Evolutionary conservation across 2,329 filamentous ascomycete genomes (phyloP), one percentile per base, ranked within the genome.

Genomic region (Phialophora expanda): DNA sequence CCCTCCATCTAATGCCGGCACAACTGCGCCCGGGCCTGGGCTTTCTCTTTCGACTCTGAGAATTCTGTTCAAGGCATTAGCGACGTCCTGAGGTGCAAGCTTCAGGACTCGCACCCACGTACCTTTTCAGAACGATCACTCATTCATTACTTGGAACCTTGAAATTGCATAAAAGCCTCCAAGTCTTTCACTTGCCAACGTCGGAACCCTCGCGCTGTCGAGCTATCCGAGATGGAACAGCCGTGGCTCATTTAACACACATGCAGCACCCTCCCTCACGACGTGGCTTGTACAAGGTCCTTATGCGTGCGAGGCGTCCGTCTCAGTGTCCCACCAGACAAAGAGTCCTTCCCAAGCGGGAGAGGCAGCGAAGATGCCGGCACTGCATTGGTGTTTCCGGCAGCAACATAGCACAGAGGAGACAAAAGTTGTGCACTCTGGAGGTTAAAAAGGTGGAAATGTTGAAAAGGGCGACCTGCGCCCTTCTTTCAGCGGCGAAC

Each of bases 381-480:
- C 38, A 53, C 30, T 34, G 46, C 44, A 30, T 28, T 26, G 24
- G 34, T 24, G 6, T 26, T 61, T 30, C 30, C 46, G 26, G 28
- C 54, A 46, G 22, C 59, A 28, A 62, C 51, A 62, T 44, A 62
- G 44, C 44, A 62, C 46, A 28, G 28, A 46, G 55, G 11, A 41
- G 59, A 54, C 56, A 32, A 55, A 55, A 58, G 20, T 61, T 26
- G 60, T 63, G 60, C 60, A 66, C 17, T 48, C 54, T 51, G 65
- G 20, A 54, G 22, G 26, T 30, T 14, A 30, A 61, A 46, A 53
- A 57, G 41, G 26, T 61, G 38, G 46, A 56, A 30, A 20, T 44
- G 50, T 44, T 54, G 14, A 41, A 58, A 61, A 55, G 2, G 53
- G 61, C 61, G 61, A 22, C 65, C 65, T 51, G 65, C 65, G 65